Evolutionary conservation across 108 stramenopile species (phyloP), one percentile per base, ranked within the genome.

Genomic region (Cyclotella cryptica): DNA sequence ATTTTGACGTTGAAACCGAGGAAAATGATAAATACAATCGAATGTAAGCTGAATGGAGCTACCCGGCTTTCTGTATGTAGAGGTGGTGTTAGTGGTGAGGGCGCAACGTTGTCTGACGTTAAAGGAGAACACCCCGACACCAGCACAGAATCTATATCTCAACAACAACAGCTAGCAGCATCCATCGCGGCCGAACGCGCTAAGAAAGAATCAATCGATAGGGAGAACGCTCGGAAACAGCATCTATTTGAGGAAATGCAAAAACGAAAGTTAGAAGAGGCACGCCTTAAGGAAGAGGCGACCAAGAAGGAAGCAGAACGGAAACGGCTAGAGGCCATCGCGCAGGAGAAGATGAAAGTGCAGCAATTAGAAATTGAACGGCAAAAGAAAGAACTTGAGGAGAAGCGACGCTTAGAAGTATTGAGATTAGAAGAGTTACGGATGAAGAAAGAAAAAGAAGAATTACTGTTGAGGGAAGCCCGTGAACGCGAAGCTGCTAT

Each of bases 11-110:
- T 94, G 39, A 84, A 77, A 67, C 93, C 96, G 15, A 69, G 66
- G 71, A 96, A 96, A 78, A 96, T 94, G 93, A 83, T 88, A 0
- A 80, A 85, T 53, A 92, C 89, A 53, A 94, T 96, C 51, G 96
- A 96, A 77, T 73, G 75, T 18, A 96, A 96, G 80, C 85, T 92
- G 12, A 77, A 84, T 63, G 92, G 92, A 17, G 88, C 88, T 17
- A 94, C 96, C 0, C 68, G 96, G 52, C 70, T 96, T 26, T 91
- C 83, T 51, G 87, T 96, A 35, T 96, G 96, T 65, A 69, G 96
- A 63, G 96, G 96, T 39, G 92, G 89, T 64, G 86, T 88, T 12
- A 92, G 90, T 82, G 93, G 89, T 13, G 81, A 81, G 61, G 90
- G 86, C 22, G 88, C 88, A 30, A 81, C 86, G 12, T 65, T 90